These are phyloP conservation scores for Scheffersomyces insectosa DNA, from an alignment of 1,139 yeast genomes.

Conservation along the genomic window DNA sequence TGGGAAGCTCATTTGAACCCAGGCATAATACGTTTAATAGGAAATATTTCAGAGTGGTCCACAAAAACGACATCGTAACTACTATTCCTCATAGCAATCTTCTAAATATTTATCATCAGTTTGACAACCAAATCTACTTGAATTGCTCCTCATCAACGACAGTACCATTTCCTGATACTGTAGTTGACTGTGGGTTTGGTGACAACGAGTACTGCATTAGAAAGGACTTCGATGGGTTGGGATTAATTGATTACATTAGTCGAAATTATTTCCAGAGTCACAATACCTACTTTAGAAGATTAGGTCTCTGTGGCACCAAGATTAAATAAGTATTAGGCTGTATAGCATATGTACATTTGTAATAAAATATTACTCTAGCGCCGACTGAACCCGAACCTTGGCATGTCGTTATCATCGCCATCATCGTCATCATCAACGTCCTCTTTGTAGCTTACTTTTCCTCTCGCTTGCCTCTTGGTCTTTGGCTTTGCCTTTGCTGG, in stretches of 20 bases:
- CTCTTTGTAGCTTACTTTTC: neutral
- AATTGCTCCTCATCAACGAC: slow-evolving; percentile 32
- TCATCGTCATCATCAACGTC: slow-evolving; percentile 22
- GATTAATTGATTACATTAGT: slow-evolving; percentile 10
- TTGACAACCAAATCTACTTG: slow-evolving; percentile 48
- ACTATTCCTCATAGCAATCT: slow-evolving; percentile 38
- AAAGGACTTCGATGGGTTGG: slow-evolving; percentile 24
- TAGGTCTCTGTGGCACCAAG: slow-evolving; percentile 48
- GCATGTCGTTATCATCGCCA: slow-evolving; percentile 37
- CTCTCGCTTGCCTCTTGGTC: neutral
- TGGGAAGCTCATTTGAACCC: slow-evolving; percentile 29
- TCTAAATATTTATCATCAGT: slow-evolving; percentile 35
- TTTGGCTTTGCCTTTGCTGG: neutral
- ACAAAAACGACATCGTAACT: slow-evolving; percentile 47
- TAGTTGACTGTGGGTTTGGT: slow-evolving; percentile 32
- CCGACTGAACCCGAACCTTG: slow-evolving; percentile 37
- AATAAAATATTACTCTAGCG: neutral
- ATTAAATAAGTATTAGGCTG: neutral
- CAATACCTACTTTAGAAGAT: slow-evolving; percentile 46
- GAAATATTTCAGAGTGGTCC: slow-evolving; percentile 43
- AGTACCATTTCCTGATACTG: slow-evolving; percentile 28
- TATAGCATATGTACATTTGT: neutral
- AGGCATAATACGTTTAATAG: slow-evolving; percentile 24
- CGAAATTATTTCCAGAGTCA: slow-evolving; percentile 40
- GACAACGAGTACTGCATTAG: slow-evolving; percentile 40